phyloP scores from a whole-genome alignment of 768 basidiomycete species.

The Suillus decipiens region DNA sequence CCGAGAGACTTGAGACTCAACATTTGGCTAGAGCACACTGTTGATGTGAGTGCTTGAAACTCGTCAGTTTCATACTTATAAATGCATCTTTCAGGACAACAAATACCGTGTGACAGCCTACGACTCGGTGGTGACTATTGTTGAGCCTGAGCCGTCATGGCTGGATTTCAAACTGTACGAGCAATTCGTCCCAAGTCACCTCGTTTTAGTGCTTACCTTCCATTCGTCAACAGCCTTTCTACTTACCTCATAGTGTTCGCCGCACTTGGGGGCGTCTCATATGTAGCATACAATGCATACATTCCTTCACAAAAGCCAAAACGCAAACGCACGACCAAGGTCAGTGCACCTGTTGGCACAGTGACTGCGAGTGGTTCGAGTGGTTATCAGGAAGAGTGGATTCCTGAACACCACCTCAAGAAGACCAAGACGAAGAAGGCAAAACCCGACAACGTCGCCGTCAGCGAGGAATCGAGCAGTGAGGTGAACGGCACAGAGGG shows the following conservation, averaged over 20 bases:
- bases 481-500: slow-evolving; percentile 66
- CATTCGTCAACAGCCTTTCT: slow-evolving; percentile 42
- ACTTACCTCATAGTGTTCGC: slow-evolving; percentile 72
- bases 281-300: slow-evolving; percentile 66
- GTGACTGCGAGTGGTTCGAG: slow-evolving; percentile 66
- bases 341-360: slow-evolving; percentile 56
- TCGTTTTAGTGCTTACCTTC: slow-evolving; percentile 5
- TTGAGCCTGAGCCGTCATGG: slow-evolving; percentile 76
- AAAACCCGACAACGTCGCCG: slow-evolving; percentile 45
- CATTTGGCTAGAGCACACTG: slow-evolving; percentile 73
- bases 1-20: slow-evolving; percentile 74
- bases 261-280: slow-evolving; percentile 62
- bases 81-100: slow-evolving; percentile 42
- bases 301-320: slow-evolving; percentile 54
- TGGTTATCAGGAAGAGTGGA: slow-evolving; percentile 88
- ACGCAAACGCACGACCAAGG: slow-evolving; percentile 42
- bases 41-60: slow-evolving; percentile 48
- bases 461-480: slow-evolving; percentile 69
- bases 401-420: slow-evolving; percentile 85
- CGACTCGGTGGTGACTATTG: slow-evolving; percentile 75
- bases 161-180: slow-evolving; percentile 82
- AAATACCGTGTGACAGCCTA: slow-evolving; percentile 67
- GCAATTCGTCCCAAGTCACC: neutral
- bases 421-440: slow-evolving; percentile 57
- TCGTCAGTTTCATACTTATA: neutral